A percentile compares a stretch with the other conserved stretches of the same genome.
These are phyloP conservation scores for Globisporangium spiculum DNA, from an alignment of 352 stramenopile species.

Conservation along the genomic window DNA sequence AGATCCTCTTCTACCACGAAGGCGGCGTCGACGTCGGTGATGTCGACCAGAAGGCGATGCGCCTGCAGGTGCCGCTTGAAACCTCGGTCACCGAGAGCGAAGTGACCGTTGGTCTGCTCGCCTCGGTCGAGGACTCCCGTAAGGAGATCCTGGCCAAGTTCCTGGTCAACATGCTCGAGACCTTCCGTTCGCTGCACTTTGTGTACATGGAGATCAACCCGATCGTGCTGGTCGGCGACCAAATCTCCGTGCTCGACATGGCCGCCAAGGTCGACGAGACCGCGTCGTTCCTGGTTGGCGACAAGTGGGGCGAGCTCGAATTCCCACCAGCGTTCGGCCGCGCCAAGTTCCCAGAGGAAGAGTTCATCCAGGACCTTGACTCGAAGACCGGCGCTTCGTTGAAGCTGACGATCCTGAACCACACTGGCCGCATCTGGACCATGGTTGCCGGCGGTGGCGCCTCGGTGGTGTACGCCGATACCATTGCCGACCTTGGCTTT, in stretches of 20 bases:
- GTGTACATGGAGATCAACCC: conserved; percentile 99
- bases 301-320: conserved; percentile 92
- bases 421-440: conserved; percentile 94
- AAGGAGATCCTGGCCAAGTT: conserved; percentile 88
- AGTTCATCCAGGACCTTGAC: conserved; percentile 94
- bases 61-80: conserved; percentile 86
- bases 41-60: conserved; percentile 92
- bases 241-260: conserved; percentile 95
- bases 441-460: conserved; percentile 96
- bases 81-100: conserved; percentile 58
- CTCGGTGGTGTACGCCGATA: conserved; percentile 97
- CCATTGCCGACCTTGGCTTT: conserved; percentile 94
- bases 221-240: conserved; percentile 90
- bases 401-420: conserved; percentile 97
- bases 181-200: conserved; percentile 96
- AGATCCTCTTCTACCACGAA: conserved; percentile 96
- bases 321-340: conserved; percentile 95
- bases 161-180: conserved; percentile 87
- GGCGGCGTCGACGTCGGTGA: conserved; percentile 95
- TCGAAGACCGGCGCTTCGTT: conserved; percentile 94
- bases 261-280: conserved; percentile 97
- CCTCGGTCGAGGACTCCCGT: conserved; percentile 74
- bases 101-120: conserved; percentile 74
- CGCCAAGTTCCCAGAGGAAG: conserved; percentile 94
- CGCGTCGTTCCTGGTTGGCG: conserved; percentile 91